phyloP scores from a whole-genome alignment of 2,329 filamentous ascomycete genomes.

The Ophiostoma sp. region DNA sequence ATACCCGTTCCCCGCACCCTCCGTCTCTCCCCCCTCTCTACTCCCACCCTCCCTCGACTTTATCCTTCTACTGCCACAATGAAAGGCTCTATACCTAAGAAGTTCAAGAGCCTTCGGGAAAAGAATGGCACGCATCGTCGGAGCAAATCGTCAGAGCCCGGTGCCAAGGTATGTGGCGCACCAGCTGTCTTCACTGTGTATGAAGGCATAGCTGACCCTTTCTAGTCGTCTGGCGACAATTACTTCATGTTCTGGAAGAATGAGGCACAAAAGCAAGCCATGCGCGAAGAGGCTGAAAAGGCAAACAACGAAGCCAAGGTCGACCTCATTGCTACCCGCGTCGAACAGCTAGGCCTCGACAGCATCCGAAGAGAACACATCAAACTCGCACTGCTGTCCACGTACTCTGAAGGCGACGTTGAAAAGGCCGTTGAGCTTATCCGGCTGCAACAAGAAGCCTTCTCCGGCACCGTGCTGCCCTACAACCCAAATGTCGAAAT shows the following conservation, averaged over 20 bases:
- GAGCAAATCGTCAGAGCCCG: conserved; percentile 51
- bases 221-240: conserved; percentile 47
- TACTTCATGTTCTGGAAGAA: conserved; percentile 62
- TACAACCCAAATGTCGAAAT: conserved; percentile 69
- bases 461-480: conserved; percentile 69
- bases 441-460: conserved; percentile 71
- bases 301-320: conserved; percentile 30
- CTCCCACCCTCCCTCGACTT: not conserved
- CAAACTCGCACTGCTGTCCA: conserved; percentile 51
- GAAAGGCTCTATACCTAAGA: conserved; percentile 52
- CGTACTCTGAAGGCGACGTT: conserved; percentile 62
- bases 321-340: conserved; percentile 33
- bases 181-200: not conserved
- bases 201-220: not conserved
- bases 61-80: conserved; percentile 37
- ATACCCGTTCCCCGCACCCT: not conserved
- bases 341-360: conserved; percentile 44
- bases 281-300: conserved; percentile 50
- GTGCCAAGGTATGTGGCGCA: conserved; percentile 44
- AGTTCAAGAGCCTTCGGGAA: conserved; percentile 66
- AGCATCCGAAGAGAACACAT: conserved; percentile 54
- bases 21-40: not conserved
- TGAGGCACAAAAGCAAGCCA: conserved; percentile 51
- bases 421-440: conserved; percentile 73
- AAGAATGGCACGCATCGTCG: conserved; percentile 52